Percentiles rank a stretch among this genome's conserved stretches.
phyloP scores from a whole-genome alignment of 768 basidiomycete genomes.

The Amanita brunnescens region DNA sequence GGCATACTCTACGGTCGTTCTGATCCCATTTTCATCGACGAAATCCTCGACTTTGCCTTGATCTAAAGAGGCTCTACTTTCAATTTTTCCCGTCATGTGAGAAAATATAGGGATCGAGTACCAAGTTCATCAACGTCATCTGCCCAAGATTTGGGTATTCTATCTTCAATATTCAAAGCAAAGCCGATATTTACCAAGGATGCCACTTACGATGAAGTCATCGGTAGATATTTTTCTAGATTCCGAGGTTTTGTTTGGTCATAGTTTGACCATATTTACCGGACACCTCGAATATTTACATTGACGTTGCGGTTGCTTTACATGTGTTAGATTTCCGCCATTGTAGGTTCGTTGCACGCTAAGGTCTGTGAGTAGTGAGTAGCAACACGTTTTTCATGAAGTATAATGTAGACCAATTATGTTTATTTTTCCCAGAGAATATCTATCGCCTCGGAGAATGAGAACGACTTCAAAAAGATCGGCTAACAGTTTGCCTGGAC shows the following conservation, averaged over 20 bases:
- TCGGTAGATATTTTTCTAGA: not conserved
- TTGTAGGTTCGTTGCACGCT: no score
- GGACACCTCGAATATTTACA: not conserved
- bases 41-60: conserved; percentile 57
- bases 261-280: not conserved
- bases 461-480: no score
- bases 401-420: no score
- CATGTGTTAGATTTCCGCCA: no score
- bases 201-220: conserved; percentile 4
- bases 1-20: conserved; percentile 74
- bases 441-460: no score
- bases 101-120: conserved; percentile 13
- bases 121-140: conserved; percentile 80
- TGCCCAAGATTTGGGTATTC: conserved; percentile 70
- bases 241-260: not conserved
- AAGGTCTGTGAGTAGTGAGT: no score
- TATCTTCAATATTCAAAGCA: conserved; percentile 9
- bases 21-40: conserved; percentile 79
- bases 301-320: no score
- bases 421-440: no score
- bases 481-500: no score
- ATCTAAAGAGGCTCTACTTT: conserved; percentile 20
- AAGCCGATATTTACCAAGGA: not conserved
- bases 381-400: no score
- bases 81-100: not conserved